These are phyloP conservation scores for Vicia faba DNA, from an alignment of 306 rosid genomes.

Conservation along the genomic window DNA sequence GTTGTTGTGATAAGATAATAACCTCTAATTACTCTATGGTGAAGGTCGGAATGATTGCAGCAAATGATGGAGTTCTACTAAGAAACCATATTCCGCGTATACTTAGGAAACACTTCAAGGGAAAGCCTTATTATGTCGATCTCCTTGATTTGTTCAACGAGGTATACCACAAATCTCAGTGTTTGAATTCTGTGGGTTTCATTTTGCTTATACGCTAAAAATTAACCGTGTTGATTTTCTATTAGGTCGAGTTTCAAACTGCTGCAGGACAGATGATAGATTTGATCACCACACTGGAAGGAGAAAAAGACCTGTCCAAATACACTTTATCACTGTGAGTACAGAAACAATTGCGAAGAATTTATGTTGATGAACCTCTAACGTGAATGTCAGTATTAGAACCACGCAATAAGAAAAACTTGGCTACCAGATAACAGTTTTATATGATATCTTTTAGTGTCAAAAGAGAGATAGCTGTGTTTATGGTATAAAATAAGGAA, in stretches of 20 bases:
- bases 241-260: conserved; percentile 93
- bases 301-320: conserved; percentile 88
- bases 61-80: conserved; percentile 74
- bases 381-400: conserved; percentile 13
- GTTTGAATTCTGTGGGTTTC: conserved; percentile 32
- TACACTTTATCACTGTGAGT: conserved; percentile 85
- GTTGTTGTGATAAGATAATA: conserved; percentile 23
- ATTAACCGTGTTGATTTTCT: conserved; percentile 19
- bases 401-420: conserved; percentile 5
- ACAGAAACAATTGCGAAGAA: background rate
- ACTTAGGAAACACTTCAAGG: conserved; percentile 80
- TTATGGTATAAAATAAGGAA: conserved; percentile 22
- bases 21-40: conserved; percentile 16
- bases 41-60: conserved; percentile 87
- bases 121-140: conserved; percentile 77
- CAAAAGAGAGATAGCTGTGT: conserved; percentile 15
- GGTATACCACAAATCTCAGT: conserved; percentile 48
- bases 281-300: conserved; percentile 83
- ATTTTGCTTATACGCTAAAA: conserved; percentile 32
- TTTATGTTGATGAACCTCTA: conserved; percentile 22
- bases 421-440: conserved; percentile 15
- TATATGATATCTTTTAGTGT: background rate
- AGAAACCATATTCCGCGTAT: conserved; percentile 78
- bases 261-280: conserved; percentile 98
- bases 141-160: conserved; percentile 86